Conservation (phyloP, 306 rosid genomes). For the Quercus gilva region DNA sequence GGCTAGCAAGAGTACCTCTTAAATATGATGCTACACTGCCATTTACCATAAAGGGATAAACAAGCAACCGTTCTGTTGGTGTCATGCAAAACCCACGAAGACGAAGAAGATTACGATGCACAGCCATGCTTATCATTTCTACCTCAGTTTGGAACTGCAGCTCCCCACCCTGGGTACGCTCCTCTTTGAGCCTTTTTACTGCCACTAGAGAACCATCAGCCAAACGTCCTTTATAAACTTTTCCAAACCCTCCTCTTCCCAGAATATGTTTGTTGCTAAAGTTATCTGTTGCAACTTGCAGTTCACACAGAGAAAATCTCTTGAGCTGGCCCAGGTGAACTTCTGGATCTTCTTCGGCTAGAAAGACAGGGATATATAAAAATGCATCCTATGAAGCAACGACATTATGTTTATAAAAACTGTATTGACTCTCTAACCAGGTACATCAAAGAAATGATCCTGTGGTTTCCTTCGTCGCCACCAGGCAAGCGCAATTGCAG, state of each 20-base stretch:
- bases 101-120: slow-evolving; percentile 93
- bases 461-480: slow-evolving; percentile 74
- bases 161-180: slow-evolving; percentile 85
- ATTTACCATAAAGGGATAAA: slow-evolving; percentile 86
- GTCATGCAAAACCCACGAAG: slow-evolving; percentile 96
- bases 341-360: slow-evolving; percentile 98
- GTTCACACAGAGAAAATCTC: slow-evolving; percentile 86
- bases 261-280: slow-evolving; percentile 77
- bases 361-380: slow-evolving; percentile 20
- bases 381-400: slow-evolving; percentile 6
- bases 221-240: slow-evolving; percentile 91
- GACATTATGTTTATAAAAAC: background rate
- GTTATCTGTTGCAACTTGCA: slow-evolving; percentile 87
- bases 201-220: slow-evolving; percentile 92
- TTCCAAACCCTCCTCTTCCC: slow-evolving; percentile 97
- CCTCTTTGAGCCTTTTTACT: slow-evolving; percentile 91
- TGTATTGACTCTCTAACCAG: slow-evolving; percentile 64
- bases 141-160: slow-evolving; percentile 96
- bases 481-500: slow-evolving; percentile 86
- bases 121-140: slow-evolving; percentile 97
- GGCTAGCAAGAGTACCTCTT: slow-evolving; percentile 54
- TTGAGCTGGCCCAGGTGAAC: slow-evolving; percentile 93
- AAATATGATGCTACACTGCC: slow-evolving; percentile 98
- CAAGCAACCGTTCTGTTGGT: slow-evolving; percentile 92
- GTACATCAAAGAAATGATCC: slow-evolving; percentile 90